A percentile compares a stretch with the other conserved stretches of the same genome.
Conservation (phyloP, 1,139 yeast genomes). For the Geotrichum klebahnii region DNA sequence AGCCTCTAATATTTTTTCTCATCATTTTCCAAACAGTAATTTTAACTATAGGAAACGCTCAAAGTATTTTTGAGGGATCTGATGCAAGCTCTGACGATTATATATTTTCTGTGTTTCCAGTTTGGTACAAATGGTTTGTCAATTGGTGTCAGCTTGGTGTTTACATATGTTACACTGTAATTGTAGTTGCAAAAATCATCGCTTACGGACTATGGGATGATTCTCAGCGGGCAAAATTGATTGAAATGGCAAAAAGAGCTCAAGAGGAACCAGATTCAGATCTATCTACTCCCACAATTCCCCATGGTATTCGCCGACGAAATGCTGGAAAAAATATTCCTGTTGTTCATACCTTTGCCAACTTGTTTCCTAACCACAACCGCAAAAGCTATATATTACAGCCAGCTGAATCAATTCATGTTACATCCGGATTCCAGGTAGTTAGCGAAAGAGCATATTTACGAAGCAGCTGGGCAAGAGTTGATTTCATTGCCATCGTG, state of each 20-base stretch:
- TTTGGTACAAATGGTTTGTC: conserved; percentile 13
- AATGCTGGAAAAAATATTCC: conserved; percentile 4
- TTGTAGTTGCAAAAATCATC: conserved; percentile 54
- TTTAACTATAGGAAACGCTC: conserved; percentile 36
- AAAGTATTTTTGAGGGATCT: conserved; percentile 30
- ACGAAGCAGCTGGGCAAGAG: conserved; percentile 78
- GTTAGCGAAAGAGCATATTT: conserved; percentile 51
- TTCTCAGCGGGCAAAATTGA: conserved; percentile 10
- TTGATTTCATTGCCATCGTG: conserved; percentile 68
- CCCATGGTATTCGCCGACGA: conserved; percentile 4
- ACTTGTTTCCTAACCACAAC: conserved; percentile 2
- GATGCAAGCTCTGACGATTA: conserved; percentile 2
- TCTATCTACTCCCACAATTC: background rate
- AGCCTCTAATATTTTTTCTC: conserved; percentile 29
- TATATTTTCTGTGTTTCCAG: background rate
- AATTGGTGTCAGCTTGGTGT: conserved; percentile 40
- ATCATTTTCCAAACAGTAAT: conserved; percentile 32
- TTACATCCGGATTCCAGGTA: background rate
- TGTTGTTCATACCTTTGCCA: conserved; percentile 12
- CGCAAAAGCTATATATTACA: background rate
- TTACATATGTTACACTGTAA: conserved; percentile 60
- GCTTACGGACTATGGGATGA: conserved; percentile 57
- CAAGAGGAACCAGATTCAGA: background rate
- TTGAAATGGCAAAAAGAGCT: background rate
- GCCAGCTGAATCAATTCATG: background rate